Conservation (phyloP, 2,329 filamentous ascomycete genomes). For the Ramularia endophylla region DNA sequence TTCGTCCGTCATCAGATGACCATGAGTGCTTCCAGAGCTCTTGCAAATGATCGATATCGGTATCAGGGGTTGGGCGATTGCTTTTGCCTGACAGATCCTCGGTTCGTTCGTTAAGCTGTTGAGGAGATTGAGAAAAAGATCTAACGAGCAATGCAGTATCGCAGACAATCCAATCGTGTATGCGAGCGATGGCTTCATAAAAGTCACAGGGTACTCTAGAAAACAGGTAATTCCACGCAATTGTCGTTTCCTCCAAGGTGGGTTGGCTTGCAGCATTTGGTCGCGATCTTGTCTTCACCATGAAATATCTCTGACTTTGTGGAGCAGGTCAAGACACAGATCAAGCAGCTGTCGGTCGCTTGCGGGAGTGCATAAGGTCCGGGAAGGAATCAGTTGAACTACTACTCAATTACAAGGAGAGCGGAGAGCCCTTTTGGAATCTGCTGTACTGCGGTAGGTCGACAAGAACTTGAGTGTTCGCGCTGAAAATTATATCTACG, state of each 20-base stretch:
- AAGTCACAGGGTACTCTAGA: constrained; percentile 46
- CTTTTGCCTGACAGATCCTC: constrained; percentile 53
- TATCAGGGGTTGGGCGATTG: constrained; percentile 54
- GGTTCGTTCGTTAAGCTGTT: constrained; percentile 10
- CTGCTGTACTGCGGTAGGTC: constrained; percentile 40
- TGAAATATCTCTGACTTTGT: no score
- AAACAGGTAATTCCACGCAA: constrained; percentile 46
- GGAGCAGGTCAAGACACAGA: constrained; percentile 40
- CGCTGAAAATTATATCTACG: no score
- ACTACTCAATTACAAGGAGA: constrained; percentile 47
- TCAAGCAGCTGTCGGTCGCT: constrained; percentile 34
- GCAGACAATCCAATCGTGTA: constrained; percentile 47
- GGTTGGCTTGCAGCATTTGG: no score
- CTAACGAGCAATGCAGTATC: constrained; percentile 16
- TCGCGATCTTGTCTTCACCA: no score
- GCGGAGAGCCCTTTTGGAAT: constrained; percentile 53
- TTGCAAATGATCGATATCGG: constrained; percentile 37
- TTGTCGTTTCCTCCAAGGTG: constrained; percentile 46
- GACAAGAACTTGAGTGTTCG: no score
- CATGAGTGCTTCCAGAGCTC: constrained; percentile 40
- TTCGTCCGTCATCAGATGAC: constrained; percentile 51
- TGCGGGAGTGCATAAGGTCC: constrained; percentile 38
- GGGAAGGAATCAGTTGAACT: constrained; percentile 46
- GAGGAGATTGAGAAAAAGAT: background rate
- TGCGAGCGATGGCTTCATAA: constrained; percentile 48